Conservation (phyloP, 768 basidiomycete genomes). For the Pleurotus salmoneostramineus region DNA sequence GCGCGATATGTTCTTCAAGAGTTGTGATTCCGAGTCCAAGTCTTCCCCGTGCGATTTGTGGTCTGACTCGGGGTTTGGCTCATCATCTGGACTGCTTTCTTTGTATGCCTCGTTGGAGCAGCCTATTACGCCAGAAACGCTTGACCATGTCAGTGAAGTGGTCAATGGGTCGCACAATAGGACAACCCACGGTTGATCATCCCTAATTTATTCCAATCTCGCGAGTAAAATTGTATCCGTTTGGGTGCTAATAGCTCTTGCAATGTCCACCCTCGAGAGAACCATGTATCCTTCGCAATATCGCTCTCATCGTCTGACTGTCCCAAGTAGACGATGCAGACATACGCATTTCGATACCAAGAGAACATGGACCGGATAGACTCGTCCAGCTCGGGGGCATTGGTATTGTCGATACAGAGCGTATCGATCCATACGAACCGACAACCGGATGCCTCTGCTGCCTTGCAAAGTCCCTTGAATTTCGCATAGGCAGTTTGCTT, state of each 20-base stretch:
- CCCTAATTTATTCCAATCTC: background rate
- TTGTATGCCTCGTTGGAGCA: no score
- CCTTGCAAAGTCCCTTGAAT: background rate
- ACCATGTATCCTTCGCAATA: background rate
- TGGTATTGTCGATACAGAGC: background rate
- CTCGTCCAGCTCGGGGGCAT: background rate
- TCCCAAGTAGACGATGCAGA: background rate
- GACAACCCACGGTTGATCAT: background rate
- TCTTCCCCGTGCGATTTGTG: no score
- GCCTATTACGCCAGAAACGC: no score
- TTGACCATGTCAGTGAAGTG: background rate
- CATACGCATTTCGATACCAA: background rate
- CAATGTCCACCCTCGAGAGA: background rate
- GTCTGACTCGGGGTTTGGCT: no score
- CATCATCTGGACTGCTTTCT: no score
- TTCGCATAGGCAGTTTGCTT: background rate
- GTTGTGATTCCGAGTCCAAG: no score
- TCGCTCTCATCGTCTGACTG: background rate
- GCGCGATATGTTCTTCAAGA: no score
- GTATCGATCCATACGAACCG: constrained; percentile 2
- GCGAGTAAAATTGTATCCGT: background rate
- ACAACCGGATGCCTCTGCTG: background rate
- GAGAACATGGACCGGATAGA: constrained; percentile 1
- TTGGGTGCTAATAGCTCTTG: background rate
- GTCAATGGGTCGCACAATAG: background rate